phyloP scores from a whole-genome alignment of 306 rosid species.

The Vachellia pachyceras region DNA sequence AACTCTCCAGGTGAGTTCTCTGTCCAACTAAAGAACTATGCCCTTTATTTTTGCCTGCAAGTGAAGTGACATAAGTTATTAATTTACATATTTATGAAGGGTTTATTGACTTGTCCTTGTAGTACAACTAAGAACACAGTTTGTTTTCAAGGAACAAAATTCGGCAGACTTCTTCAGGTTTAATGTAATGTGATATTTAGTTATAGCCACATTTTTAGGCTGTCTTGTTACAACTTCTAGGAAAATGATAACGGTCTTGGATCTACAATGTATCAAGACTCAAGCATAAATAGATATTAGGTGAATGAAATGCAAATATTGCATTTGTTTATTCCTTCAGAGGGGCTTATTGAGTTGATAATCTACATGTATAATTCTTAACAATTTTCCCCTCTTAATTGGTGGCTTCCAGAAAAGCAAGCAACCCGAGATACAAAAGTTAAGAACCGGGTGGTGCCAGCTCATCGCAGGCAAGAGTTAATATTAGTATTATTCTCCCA shows the following conservation, averaged over 20 bases:
- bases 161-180: slow-evolving; percentile 16
- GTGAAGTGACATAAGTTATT: slow-evolving; percentile 21
- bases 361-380: not conserved
- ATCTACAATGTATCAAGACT: not conserved
- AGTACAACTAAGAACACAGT: not conserved
- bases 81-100: slow-evolving; percentile 17
- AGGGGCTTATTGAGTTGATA: slow-evolving; percentile 2
- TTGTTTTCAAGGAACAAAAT: not conserved
- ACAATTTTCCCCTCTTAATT: not conserved
- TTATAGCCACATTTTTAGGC: not conserved
- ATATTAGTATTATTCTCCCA: not conserved
- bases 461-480: slow-evolving; percentile 55
- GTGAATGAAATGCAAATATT: not conserved
- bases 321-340: not conserved
- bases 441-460: slow-evolving; percentile 61
- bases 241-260: slow-evolving; percentile 18
- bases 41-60: slow-evolving; percentile 14
- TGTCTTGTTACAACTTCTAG: not conserved
- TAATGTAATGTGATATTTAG: slow-evolving; percentile 5
- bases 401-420: slow-evolving; percentile 46
- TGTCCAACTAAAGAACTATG: slow-evolving; percentile 6
- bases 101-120: not conserved
- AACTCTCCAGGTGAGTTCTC: slow-evolving; percentile 63
- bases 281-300: not conserved
- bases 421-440: slow-evolving; percentile 42